Conservation (phyloP, 1,139 yeast species). For the Yamadazyma dendronema region DNA sequence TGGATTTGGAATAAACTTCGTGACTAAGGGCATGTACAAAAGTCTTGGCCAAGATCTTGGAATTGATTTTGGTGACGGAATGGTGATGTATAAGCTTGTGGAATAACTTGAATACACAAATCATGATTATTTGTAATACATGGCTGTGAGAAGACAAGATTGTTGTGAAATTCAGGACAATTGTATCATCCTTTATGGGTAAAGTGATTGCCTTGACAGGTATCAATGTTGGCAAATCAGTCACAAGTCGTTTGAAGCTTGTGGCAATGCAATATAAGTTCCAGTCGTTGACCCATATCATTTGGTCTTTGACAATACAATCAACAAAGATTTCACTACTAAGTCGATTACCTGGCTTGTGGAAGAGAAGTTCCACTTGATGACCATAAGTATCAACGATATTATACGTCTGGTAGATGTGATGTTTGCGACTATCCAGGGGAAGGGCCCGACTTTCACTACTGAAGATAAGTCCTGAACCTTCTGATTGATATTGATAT, state of each 20-base stretch:
- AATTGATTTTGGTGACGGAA: constrained; percentile 43
- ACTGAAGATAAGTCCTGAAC: neutral
- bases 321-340: constrained; percentile 50
- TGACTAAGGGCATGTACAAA: constrained; percentile 53
- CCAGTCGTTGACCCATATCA: constrained; percentile 61
- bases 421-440: constrained; percentile 28
- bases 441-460: neutral
- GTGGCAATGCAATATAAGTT: constrained; percentile 59
- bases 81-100: constrained; percentile 14
- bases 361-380: constrained; percentile 48
- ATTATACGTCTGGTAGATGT: constrained; percentile 49
- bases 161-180: constrained; percentile 27
- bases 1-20: constrained; percentile 44
- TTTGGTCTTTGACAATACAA: constrained; percentile 55
- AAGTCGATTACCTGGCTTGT: constrained; percentile 56
- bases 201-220: constrained; percentile 41
- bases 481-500: constrained; percentile 32
- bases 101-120: constrained; percentile 14
- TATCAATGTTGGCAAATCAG: constrained; percentile 47
- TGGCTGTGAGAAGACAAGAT: constrained; percentile 8
- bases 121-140: constrained; percentile 12
- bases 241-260: constrained; percentile 47
- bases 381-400: constrained; percentile 36
- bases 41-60: constrained; percentile 46
- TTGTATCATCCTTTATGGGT: constrained; percentile 49